Conservation (phyloP, 768 basidiomycete species). For the Naematelia aurantialba region DNA sequence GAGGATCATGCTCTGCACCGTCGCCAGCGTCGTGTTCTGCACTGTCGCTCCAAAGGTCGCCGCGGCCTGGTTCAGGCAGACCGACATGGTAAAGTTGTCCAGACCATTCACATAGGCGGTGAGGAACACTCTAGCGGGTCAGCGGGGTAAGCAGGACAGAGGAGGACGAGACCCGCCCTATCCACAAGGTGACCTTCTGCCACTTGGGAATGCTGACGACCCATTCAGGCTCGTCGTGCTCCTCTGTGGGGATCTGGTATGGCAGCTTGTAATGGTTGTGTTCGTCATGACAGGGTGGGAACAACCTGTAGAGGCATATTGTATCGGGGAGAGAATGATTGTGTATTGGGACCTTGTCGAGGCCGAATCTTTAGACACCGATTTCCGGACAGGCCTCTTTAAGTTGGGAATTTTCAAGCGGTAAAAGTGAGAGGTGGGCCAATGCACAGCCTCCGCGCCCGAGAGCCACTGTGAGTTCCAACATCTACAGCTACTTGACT, state of each 20-base stretch:
- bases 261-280: neutral
- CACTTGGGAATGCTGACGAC: constrained; percentile 1
- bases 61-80: constrained; percentile 3
- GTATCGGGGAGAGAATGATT: too few species aligned
- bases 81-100: constrained; percentile 5
- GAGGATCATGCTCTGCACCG: constrained; percentile 1
- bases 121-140: constrained; percentile 1
- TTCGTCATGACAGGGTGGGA: neutral
- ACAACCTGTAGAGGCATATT: too few species aligned
- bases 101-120: constrained; percentile 5
- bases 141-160: neutral
- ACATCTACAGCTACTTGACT: too few species aligned
- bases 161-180: neutral
- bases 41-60: neutral
- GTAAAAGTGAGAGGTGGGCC: too few species aligned
- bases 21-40: constrained; percentile 3
- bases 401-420: too few species aligned
- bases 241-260: neutral
- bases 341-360: too few species aligned
- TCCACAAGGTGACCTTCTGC: constrained; percentile 6
- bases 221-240: neutral
- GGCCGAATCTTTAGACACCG: too few species aligned
- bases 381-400: too few species aligned
- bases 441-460: too few species aligned
- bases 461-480: too few species aligned